Base-by-base conservation (phyloP, 2,329 filamentous ascomycete species). In the Xylariaceae sp. region DNA sequence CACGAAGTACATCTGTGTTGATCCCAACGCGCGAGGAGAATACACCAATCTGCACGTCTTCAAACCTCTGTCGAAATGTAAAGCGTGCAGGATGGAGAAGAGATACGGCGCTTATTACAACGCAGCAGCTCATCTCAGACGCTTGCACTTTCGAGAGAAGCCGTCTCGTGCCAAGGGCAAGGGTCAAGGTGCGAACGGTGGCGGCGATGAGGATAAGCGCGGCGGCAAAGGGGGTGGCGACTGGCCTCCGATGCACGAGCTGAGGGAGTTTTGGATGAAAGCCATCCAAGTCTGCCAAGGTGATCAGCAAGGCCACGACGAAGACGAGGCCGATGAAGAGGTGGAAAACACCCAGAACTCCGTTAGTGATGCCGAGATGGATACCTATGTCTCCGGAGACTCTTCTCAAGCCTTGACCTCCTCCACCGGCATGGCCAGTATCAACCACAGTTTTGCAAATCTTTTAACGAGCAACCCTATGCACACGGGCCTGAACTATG, bases 41-140 rank as follows among this genome's bases (percentile, higher is more conserved):
- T 60, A 64, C 19, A 69, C 71, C 56, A 61, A 71, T 73, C 80
- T 70, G 64, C 77, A 63, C 68, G 83, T 73, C 71, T 78, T 80
- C 73, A 80, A 72, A 50, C 85, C 91, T 41, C 80, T 97, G 35
- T 76, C 77, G 49, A 87, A 87, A 62, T 96, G 91, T 80, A 95
- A 95, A 71, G 82, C 88, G 47, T 97, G 92, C 70, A 80, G 79
- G 47, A 79, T 80, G 44, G 74, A 80, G 53, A 96, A 96, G 75
- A 80, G 82, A 55, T 97, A 97, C 64, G 88, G 88, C 3, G 89
- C 88, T 12, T 94, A 96, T 73, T 96, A 97, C 73, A 97, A 97
- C 65, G 92, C 91, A 0, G 91, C 91, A 0, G 92, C 91, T 0
- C 92, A 97, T 68, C 79, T 97, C 6, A 82, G 91, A 42, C 85